Percentiles rank a stretch among this genome's conserved stretches.
phyloP scores from a whole-genome alignment of 2,329 filamentous ascomycete species.

The Geosmithia putterillii region DNA sequence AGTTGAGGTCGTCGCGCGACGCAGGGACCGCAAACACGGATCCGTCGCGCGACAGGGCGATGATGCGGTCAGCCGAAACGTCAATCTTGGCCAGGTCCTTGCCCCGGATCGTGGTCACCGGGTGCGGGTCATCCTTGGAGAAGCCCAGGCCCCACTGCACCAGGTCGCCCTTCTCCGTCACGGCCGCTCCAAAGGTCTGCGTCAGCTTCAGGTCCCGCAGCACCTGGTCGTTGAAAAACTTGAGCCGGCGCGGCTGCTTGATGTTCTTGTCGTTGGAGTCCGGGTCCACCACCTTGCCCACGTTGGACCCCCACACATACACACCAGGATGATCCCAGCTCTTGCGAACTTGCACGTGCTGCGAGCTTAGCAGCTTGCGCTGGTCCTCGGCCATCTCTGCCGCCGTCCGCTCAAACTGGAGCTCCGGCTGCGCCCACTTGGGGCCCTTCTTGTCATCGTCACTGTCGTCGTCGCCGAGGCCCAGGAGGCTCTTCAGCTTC shows the following conservation, averaged over 20 bases:
- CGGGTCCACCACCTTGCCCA: constrained; percentile 73
- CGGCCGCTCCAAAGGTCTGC: constrained; percentile 69
- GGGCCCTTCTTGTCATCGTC: constrained; percentile 6
- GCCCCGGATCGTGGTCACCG: constrained; percentile 62
- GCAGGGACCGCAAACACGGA: constrained; percentile 77
- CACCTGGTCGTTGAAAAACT: constrained; percentile 73
- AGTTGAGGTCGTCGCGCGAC: constrained; percentile 56
- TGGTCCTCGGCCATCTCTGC: constrained; percentile 43
- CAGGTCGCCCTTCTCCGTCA: constrained; percentile 77
- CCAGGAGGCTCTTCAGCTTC: too few relatives aligned
- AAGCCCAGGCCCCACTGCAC: constrained; percentile 84
- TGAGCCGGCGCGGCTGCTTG: constrained; percentile 67
- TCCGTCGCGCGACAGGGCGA: constrained; percentile 65
- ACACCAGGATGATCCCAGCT: constrained; percentile 77
- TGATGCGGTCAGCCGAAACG: constrained; percentile 70
- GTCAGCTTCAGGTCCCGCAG: constrained; percentile 82
- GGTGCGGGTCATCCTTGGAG: constrained; percentile 48
- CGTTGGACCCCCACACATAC: constrained; percentile 88
- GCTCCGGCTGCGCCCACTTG: constrained; percentile 27
- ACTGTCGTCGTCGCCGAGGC: too few relatives aligned
- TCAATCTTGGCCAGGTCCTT: constrained; percentile 69
- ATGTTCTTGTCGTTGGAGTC: constrained; percentile 65
- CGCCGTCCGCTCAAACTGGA: constrained; percentile 58
- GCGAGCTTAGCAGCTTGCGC: constrained; percentile 65
- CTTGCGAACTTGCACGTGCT: constrained; percentile 77